Percentiles rank a stretch among this genome's conserved stretches.
phyloP scores from a whole-genome alignment of 106 monocot species.

The Dendrobium catenatum region DNA sequence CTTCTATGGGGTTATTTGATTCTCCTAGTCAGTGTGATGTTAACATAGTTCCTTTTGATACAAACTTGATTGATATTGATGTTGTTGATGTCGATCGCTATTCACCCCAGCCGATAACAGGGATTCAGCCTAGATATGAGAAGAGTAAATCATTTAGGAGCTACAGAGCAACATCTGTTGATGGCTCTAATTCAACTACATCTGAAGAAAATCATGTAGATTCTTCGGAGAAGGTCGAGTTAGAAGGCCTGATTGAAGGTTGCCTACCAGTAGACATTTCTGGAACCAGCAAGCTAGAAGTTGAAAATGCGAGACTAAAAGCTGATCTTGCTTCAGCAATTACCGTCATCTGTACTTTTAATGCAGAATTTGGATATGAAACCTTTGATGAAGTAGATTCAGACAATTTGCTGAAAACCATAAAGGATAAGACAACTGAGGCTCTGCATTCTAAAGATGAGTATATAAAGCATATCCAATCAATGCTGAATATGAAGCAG shows the following conservation, averaged over 20 bases:
- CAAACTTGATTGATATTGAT: conserved; percentile 70
- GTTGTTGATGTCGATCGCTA: conserved; percentile 66
- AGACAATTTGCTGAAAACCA: conserved; percentile 34
- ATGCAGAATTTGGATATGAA: conserved; percentile 62
- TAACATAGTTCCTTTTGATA: conserved; percentile 77
- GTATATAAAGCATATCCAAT: conserved; percentile 67
- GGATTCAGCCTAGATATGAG: conserved; percentile 32
- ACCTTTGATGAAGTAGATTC: conserved; percentile 41
- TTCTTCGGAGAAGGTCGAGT: conserved; percentile 30
- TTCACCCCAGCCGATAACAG: conserved; percentile 49
- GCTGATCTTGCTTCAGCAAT: conserved; percentile 89
- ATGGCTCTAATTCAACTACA: conserved; percentile 28
- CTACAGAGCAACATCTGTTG: conserved; percentile 14
- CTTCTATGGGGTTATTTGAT: conserved; percentile 81
- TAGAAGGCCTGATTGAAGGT: conserved; percentile 32
- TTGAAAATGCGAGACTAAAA: conserved; percentile 88
- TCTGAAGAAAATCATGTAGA: conserved; percentile 31
- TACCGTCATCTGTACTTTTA: conserved; percentile 61
- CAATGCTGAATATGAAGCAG: conserved; percentile 57
- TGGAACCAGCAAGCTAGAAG: conserved; percentile 93
- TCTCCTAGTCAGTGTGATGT: conserved; percentile 86
- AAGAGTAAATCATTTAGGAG: conserved; percentile 15
- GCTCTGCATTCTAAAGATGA: conserved; percentile 79
- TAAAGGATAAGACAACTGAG: conserved; percentile 72
- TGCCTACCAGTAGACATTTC: conserved; percentile 55